Evolutionary conservation across 352 stramenopile species (phyloP).

Genomic region (Globisporangium sylvaticum): DNA sequence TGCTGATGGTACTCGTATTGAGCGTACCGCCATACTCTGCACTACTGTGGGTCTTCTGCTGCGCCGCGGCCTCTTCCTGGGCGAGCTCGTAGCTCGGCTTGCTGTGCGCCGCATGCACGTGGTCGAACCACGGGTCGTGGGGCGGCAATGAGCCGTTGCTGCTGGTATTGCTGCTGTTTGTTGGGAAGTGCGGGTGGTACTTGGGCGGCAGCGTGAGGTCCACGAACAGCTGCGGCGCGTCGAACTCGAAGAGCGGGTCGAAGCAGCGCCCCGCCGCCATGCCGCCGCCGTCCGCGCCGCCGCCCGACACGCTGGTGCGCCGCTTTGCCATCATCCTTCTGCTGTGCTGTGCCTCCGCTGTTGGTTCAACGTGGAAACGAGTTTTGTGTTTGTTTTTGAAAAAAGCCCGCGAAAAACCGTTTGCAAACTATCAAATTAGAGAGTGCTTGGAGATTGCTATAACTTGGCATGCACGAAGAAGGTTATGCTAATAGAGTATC

Average conservation of each 20-base stretch:
- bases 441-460: no score
- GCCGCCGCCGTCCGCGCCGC: not conserved
- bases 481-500: no score
- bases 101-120: slow-evolving; percentile 49
- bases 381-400: no score
- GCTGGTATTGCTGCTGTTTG: not conserved
- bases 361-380: no score
- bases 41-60: slow-evolving; percentile 13
- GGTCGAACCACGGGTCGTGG: slow-evolving; percentile 71
- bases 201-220: slow-evolving; percentile 40
- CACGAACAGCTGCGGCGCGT: slow-evolving; percentile 50
- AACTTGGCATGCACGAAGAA: no score
- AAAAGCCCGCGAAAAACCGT: no score
- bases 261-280: slow-evolving; percentile 14
- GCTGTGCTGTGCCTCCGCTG: no score
- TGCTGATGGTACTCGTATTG: not conserved
- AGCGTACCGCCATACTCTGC: not conserved
- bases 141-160: slow-evolving; percentile 10
- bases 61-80: slow-evolving; percentile 20
- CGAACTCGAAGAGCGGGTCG: slow-evolving; percentile 74
- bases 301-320: slow-evolving; percentile 8
- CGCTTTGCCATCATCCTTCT: slow-evolving; percentile 6
- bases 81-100: slow-evolving; percentile 52
- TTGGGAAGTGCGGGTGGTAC: not conserved
- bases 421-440: no score